phyloP scores from a whole-genome alignment of 352 stramenopile genomes.

The Phytopythium sindhum region DNA sequence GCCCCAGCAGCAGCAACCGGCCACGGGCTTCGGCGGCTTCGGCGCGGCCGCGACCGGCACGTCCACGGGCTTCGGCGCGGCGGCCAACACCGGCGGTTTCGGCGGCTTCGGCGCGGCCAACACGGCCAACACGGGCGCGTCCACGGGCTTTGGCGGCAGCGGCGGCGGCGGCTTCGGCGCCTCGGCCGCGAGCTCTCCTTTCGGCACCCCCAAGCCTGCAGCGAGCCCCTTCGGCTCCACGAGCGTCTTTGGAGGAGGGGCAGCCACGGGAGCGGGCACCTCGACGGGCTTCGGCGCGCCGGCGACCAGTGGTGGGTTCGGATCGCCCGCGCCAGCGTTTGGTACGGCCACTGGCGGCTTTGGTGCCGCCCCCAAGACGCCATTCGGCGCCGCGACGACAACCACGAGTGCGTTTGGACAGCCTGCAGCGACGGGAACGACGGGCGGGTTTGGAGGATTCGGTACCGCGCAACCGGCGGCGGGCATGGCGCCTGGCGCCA shows the following conservation, averaged over 20 bases:
- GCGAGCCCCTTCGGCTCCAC: constrained; percentile 64
- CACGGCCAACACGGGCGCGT: constrained; percentile 10
- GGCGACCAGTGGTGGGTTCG: constrained; percentile 30
- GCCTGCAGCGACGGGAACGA: constrained; percentile 19
- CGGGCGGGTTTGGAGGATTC: constrained; percentile 36
- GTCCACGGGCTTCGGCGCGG: constrained; percentile 14
- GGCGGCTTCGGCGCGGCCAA: constrained; percentile 34
- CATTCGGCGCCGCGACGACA: constrained; percentile 31
- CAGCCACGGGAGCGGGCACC: constrained; percentile 8
- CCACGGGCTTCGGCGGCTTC: constrained; percentile 35
- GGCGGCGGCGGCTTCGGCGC: constrained; percentile 36
- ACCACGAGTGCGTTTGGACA: constrained; percentile 52
- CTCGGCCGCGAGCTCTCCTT: constrained; percentile 11
- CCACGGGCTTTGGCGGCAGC: constrained; percentile 22
- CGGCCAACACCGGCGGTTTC: background rate
- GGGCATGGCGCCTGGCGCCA: constrained; percentile 15
- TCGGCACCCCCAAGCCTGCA: constrained; percentile 19
- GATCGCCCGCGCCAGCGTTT: constrained; percentile 35
- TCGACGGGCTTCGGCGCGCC: constrained; percentile 31
- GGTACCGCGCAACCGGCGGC: constrained; percentile 21
- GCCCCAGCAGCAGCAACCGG: constrained; percentile 14
- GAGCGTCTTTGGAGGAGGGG: constrained; percentile 33
- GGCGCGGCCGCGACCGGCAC: constrained; percentile 24
- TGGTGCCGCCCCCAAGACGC: constrained; percentile 42
- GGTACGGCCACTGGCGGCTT: constrained; percentile 31